Evolutionary conservation across 164 flowering plant species (phyloP).

Genomic region (Aristolochia californica): DNA sequence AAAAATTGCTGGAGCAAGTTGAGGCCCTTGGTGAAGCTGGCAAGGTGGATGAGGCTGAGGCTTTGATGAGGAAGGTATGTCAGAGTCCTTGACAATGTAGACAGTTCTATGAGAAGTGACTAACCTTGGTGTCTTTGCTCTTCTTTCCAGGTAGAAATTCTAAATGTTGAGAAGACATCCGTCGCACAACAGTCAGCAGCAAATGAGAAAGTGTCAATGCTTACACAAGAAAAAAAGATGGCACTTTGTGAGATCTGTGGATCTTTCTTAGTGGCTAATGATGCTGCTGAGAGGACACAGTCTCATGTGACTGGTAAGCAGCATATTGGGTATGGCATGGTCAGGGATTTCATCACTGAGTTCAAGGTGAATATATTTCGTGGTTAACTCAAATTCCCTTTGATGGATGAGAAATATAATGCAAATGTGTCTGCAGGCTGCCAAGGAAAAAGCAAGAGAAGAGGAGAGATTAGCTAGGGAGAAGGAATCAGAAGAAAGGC

Average conservation of each 20-base stretch:
- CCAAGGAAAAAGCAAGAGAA: slow-evolving; percentile 85
- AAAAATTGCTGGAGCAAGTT: slow-evolving; percentile 89
- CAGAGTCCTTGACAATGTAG: background rate
- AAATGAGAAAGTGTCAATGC: slow-evolving; percentile 52
- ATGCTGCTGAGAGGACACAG: slow-evolving; percentile 93
- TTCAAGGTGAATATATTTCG: slow-evolving; percentile 43
- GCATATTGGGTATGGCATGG: slow-evolving; percentile 97
- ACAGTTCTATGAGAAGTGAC: background rate
- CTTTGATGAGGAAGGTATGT: slow-evolving; percentile 90
- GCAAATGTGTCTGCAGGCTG: slow-evolving; percentile 31
- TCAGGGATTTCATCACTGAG: slow-evolving; percentile 79
- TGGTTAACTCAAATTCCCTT: background rate
- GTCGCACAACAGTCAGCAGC: slow-evolving; percentile 51
- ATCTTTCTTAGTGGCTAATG: slow-evolving; percentile 93
- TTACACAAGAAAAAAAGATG: slow-evolving; percentile 96
- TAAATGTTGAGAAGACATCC: slow-evolving; percentile 67
- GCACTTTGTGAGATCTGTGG: slow-evolving; percentile 94
- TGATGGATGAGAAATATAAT: background rate
- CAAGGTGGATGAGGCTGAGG: slow-evolving; percentile 98
- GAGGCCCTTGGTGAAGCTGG: slow-evolving; percentile 98
- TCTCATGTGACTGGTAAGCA: slow-evolving; percentile 97
- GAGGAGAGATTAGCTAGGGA: slow-evolving; percentile 81
- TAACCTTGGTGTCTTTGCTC: background rate
- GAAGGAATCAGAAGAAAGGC: slow-evolving; percentile 83
- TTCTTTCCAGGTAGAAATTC: slow-evolving; percentile 62